Evolutionary conservation across 176 grass and related monocot genomes (phyloP).

Genomic region (Hyparrhenia diplandra): DNA sequence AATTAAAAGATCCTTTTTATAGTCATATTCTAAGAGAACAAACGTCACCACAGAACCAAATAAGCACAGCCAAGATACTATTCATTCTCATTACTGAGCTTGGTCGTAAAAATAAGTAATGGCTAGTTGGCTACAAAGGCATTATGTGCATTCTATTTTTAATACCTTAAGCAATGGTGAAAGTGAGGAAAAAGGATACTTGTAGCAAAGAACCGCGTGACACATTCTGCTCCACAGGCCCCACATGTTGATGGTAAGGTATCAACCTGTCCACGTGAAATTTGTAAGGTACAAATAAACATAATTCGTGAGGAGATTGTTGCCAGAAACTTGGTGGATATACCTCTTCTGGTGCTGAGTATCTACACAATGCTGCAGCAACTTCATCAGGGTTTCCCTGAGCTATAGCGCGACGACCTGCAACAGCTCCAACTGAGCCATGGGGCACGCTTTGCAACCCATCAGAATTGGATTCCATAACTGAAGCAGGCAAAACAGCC

Average conservation of each 20-base stretch:
- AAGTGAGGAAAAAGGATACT: constrained; percentile 56
- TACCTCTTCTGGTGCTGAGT: constrained; percentile 95
- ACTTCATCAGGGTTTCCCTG: constrained; percentile 88
- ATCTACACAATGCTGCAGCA: constrained; percentile 70
- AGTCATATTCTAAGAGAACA: not conserved
- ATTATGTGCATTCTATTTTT: not conserved
- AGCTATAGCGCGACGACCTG: constrained; percentile 79
- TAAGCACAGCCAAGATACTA: not conserved
- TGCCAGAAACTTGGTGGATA: not conserved
- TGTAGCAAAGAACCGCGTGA: constrained; percentile 79
- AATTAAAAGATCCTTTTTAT: not conserved
- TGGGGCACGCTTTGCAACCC: constrained; percentile 42
- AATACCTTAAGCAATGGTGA: not conserved
- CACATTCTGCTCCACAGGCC: constrained; percentile 66
- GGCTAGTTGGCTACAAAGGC: not conserved
- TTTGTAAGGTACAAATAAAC: constrained; percentile 1
- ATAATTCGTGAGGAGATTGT: not conserved
- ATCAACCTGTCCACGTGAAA: constrained; percentile 65
- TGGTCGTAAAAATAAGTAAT: not conserved
- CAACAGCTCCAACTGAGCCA: constrained; percentile 83
- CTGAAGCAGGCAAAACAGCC: constrained; percentile 32
- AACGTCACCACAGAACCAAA: constrained; percentile 13
- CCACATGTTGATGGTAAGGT: constrained; percentile 83
- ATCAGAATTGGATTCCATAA: constrained; percentile 27
- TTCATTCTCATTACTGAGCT: not conserved